A percentile compares a stretch with the other conserved stretches of the same genome.
Conservation (phyloP, 2,329 filamentous ascomycete species). For the Xylaria sp. region DNA sequence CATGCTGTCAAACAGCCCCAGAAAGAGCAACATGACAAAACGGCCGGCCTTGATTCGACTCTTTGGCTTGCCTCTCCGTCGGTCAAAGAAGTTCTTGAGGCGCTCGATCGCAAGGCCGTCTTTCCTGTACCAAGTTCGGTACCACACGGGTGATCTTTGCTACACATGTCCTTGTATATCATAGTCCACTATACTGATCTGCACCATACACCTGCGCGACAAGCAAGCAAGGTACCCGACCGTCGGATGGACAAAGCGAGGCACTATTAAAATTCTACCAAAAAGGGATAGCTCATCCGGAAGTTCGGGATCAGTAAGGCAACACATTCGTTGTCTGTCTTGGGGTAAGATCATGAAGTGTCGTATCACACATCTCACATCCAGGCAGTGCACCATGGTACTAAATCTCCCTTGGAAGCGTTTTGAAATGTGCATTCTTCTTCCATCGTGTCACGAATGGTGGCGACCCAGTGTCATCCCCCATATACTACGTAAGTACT, state of each 20-base stretch:
- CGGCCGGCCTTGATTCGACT: background rate
- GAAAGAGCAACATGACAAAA: background rate
- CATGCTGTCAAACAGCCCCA: conserved; percentile 15
- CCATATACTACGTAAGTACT: too few species aligned
- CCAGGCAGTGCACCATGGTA: background rate
- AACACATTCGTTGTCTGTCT: background rate
- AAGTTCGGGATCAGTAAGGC: conserved; percentile 3
- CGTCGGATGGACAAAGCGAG: background rate
- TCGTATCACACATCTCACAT: background rate
- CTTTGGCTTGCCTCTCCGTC: conserved; percentile 3
- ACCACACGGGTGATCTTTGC: too few species aligned
- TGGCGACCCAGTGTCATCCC: too few species aligned
- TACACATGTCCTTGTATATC: too few species aligned
- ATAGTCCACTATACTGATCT: too few species aligned
- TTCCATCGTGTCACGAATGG: background rate
- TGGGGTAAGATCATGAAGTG: background rate
- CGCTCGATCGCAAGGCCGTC: too few species aligned
- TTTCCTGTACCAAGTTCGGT: too few species aligned
- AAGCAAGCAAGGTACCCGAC: too few species aligned
- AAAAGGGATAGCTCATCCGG: conserved; percentile 12
- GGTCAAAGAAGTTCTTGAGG: conserved; percentile 5
- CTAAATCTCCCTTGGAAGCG: background rate
- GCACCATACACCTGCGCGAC: too few species aligned
- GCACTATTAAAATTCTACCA: background rate
- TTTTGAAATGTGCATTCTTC: background rate